These are phyloP conservation scores for Mrakia gelida DNA, from an alignment of 768 basidiomycete genomes.

Conservation along the genomic window DNA sequence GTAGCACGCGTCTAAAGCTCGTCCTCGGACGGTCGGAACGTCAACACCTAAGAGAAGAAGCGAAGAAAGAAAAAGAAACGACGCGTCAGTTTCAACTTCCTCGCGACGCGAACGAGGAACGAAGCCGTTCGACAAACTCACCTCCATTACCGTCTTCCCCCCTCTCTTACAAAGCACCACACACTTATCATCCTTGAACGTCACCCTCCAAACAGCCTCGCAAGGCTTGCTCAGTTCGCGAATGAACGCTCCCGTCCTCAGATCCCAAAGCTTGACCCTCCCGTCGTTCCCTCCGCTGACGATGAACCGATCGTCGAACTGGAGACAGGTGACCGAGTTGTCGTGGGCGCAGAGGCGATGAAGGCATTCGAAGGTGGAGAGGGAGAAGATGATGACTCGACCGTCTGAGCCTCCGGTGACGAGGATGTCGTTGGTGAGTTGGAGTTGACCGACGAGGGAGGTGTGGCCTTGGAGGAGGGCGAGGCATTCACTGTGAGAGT, in stretches of 20 bases:
- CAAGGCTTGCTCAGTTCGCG: constrained; percentile 71
- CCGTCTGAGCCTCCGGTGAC: constrained; percentile 87
- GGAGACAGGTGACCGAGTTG: constrained; percentile 75
- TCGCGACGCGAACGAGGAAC: too few relatives aligned
- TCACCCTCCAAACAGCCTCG: constrained; percentile 78
- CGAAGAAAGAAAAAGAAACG: too few relatives aligned
- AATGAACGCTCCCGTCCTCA: constrained; percentile 60
- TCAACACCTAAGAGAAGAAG: too few relatives aligned
- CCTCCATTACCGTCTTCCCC: constrained; percentile 80
- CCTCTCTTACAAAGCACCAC: constrained; percentile 75
- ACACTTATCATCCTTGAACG: constrained; percentile 64
- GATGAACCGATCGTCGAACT: constrained; percentile 76
- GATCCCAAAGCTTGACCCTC: constrained; percentile 47
- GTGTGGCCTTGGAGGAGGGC: constrained; percentile 88
- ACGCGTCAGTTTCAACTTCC: too few relatives aligned
- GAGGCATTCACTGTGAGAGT: constrained; percentile 59
- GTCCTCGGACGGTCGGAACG: too few relatives aligned
- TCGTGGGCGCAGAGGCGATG: constrained; percentile 79
- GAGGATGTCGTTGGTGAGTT: constrained; percentile 63
- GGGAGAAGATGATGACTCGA: constrained; percentile 67
- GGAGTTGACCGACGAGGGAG: constrained; percentile 84
- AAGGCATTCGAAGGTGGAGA: constrained; percentile 46
- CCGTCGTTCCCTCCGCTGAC: constrained; percentile 48
- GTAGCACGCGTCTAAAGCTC: too few relatives aligned
- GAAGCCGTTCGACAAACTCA: too few relatives aligned